Conservation (phyloP, 208 protist species). For the Angomonas ambiguus region DNA sequence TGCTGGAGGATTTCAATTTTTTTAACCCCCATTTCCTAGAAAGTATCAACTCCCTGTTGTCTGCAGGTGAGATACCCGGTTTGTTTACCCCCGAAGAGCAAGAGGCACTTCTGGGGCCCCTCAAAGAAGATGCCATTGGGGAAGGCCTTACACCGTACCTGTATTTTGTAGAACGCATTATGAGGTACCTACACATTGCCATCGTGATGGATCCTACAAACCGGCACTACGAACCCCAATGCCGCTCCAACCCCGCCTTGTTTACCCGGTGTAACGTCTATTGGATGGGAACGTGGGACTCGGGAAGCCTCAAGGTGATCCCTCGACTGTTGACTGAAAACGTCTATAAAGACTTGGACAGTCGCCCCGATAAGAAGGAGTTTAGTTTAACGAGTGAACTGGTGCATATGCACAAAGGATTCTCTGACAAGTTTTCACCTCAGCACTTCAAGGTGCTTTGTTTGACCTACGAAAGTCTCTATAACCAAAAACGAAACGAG, state of each 20-base stretch:
- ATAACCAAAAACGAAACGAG: constrained; percentile 71
- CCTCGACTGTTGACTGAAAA: constrained; percentile 83
- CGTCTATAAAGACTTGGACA: constrained; percentile 75
- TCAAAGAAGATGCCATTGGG: constrained; percentile 86
- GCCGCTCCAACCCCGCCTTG: constrained; percentile 95
- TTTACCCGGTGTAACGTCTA: constrained; percentile 95
- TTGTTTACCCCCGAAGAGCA: constrained; percentile 96
- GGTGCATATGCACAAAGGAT: constrained; percentile 79
- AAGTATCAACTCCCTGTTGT: constrained; percentile 94
- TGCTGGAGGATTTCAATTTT: constrained; percentile 96
- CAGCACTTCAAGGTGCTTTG: constrained; percentile 92
- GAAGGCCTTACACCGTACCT: constrained; percentile 85
- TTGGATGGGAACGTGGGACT: constrained; percentile 95
- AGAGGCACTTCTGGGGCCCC: constrained; percentile 89
- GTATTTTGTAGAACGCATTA: constrained; percentile 91
- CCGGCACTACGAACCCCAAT: constrained; percentile 86
- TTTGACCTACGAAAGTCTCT: constrained; percentile 85
- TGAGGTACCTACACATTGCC: constrained; percentile 91
- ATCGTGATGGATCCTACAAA: constrained; percentile 95
- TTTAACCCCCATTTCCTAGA: constrained; percentile 88
- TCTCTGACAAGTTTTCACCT: constrained; percentile 76
- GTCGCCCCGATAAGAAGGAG: constrained; percentile 69
- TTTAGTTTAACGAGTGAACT: constrained; percentile 88
- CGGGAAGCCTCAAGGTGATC: constrained; percentile 84
- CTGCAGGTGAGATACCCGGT: constrained; percentile 95